Evolutionary conservation across 1,139 yeast genomes (phyloP).

Genomic region (Candida pseudoviswanathii): DNA sequence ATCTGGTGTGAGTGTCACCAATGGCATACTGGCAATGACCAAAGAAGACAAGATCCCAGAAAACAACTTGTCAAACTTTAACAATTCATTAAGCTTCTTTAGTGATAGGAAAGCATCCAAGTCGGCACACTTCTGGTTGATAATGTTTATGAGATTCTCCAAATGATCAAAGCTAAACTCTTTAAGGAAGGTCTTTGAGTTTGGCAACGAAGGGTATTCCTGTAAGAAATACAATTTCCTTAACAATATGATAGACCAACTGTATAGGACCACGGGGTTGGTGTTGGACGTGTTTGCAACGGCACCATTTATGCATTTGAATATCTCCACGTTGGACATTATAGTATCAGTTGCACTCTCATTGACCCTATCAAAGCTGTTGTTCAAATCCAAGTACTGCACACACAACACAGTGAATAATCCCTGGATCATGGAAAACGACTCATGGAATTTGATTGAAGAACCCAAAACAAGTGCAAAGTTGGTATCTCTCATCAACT

Average conservation of each 20-base stretch:
- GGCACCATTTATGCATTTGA: conserved; percentile 42
- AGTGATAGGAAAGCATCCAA: conserved; percentile 52
- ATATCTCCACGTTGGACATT: conserved; percentile 44
- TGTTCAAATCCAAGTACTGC: conserved; percentile 56
- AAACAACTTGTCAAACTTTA: conserved; percentile 55
- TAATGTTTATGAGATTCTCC: conserved; percentile 24
- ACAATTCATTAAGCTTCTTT: conserved; percentile 38
- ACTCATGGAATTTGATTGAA: conserved; percentile 31
- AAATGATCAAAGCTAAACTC: conserved; percentile 18
- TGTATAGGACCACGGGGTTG: conserved; percentile 58
- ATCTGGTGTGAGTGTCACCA: conserved; percentile 58
- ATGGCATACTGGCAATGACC: conserved; percentile 61
- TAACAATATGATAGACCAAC: conserved; percentile 72
- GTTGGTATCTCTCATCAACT: conserved; percentile 45
- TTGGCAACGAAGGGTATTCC: conserved; percentile 26
- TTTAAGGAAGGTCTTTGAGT: conserved; percentile 16
- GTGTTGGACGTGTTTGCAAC: conserved; percentile 28
- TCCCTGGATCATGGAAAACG: conserved; percentile 45
- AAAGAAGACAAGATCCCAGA: conserved; percentile 62
- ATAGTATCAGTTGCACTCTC: conserved; percentile 29
- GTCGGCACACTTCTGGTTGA: conserved; percentile 48
- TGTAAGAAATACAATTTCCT: conserved; percentile 54
- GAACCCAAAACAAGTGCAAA: conserved; percentile 37
- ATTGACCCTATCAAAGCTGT: conserved; percentile 38
- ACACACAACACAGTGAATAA: conserved; percentile 53